phyloP scores from a whole-genome alignment of 1,139 yeast genomes.

The Geotrichum bryndzae region DNA sequence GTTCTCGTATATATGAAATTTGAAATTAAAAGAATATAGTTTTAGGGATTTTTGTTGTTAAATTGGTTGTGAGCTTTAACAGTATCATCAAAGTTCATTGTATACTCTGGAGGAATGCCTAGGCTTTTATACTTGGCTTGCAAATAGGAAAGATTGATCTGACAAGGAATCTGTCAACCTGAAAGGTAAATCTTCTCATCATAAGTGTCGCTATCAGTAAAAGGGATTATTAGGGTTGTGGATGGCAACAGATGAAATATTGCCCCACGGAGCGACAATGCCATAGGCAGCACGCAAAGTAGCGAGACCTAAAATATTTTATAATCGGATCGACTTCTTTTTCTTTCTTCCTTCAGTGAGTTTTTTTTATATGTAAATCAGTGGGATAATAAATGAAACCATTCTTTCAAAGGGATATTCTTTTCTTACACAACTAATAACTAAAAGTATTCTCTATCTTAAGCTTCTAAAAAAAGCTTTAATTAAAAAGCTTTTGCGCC shows the following conservation, averaged over 20 bases:
- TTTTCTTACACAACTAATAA: too few species aligned
- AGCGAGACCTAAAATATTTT: constrained; percentile 52
- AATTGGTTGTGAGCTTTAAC: constrained; percentile 46
- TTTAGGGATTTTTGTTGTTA: constrained; percentile 33
- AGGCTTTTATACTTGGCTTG: constrained; percentile 45
- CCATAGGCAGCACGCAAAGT: constrained; percentile 45
- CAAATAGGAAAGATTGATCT: constrained; percentile 48
- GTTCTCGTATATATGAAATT: too few species aligned
- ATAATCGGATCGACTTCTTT: constrained; percentile 50
- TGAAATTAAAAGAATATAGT: too few species aligned
- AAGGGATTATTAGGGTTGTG: constrained; percentile 54
- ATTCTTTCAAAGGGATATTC: too few species aligned
- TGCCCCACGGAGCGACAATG: constrained; percentile 53
- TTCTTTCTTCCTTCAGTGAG: constrained; percentile 36
- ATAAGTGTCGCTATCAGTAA: constrained; percentile 54
- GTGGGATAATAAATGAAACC: too few species aligned
- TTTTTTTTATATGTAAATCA: constrained; percentile 12
- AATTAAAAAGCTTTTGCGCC: too few species aligned
- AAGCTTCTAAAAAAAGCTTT: too few species aligned
- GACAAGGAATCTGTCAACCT: constrained; percentile 63
- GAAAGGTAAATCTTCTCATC: constrained; percentile 49
- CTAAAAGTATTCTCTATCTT: too few species aligned
- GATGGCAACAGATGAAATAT: constrained; percentile 56
- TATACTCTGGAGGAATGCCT: constrained; percentile 45
- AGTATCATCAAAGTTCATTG: constrained; percentile 43